Conservation (phyloP, 2,329 filamentous ascomycete species). For the Sarocladium strictum region DNA sequence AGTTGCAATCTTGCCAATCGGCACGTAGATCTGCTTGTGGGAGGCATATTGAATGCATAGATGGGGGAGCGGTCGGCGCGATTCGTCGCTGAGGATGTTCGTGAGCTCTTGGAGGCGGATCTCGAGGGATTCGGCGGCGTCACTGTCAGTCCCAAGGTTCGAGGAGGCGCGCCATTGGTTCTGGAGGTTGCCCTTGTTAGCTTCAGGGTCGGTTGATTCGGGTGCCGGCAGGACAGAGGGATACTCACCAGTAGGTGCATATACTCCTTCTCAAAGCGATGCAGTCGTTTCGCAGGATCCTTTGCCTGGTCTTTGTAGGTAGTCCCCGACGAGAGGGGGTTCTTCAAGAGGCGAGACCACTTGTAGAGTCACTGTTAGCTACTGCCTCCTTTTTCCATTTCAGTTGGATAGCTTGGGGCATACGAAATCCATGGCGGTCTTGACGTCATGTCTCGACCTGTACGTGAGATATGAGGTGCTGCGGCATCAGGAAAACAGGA, state of each 20-base stretch:
- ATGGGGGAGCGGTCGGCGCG: constrained; percentile 80
- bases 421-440: constrained; percentile 52
- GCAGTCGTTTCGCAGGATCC: constrained; percentile 57
- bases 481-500: not conserved
- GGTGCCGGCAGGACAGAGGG: no score
- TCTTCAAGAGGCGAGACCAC: constrained; percentile 61
- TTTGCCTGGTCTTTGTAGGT: constrained; percentile 54
- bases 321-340: constrained; percentile 50
- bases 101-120: constrained; percentile 58
- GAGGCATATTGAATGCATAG: constrained; percentile 86
- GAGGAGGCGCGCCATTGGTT: constrained; percentile 55
- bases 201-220: not conserved
- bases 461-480: not conserved
- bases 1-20: constrained; percentile 82
- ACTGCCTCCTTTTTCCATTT: no score
- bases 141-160: constrained; percentile 53
- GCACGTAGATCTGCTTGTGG: constrained; percentile 80
- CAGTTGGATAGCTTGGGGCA: no score
- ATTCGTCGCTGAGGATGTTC: constrained; percentile 79
- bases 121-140: constrained; percentile 58
- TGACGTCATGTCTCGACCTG: constrained; percentile 36
- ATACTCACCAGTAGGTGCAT: constrained; percentile 50
- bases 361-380: constrained; percentile 21
- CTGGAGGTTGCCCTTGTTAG: constrained; percentile 23
- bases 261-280: constrained; percentile 63